Base-by-base conservation (phyloP, 768 basidiomycete genomes). In the Lactarius psammicola region DNA sequence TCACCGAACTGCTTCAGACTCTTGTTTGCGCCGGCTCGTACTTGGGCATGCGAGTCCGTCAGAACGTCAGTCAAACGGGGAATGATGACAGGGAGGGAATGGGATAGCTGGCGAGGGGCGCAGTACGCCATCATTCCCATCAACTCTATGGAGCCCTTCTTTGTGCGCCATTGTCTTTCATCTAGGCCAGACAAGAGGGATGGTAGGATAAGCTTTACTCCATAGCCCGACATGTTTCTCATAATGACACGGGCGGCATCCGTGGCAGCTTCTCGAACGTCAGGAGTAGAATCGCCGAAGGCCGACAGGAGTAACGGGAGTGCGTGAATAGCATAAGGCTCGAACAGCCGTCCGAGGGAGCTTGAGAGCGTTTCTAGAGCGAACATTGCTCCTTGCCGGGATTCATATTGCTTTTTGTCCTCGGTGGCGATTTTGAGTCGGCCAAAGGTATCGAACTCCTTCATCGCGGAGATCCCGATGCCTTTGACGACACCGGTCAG, bases 61-160 rank as follows among this genome's bases (percentile, higher is more conserved):
- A 99, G 80, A 57, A 97, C 95, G 5, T 88, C 91, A 23, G 95
- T 97, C 30, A 99, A 79, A n/a, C 90, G 87, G 8, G 97, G 97
- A 61, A 99, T 95, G 75, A 98, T 94, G 59, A 98, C 92, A 7
- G 96, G 96, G 3, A 99, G 82, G 0, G 96, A 98, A 23, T 94
- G 80, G 0, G 97, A 97, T 18, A 98, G 84, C 76, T 99, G 97
- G 44, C 87, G 85, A 1, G 96, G 97, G 10, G 97, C 94, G 74
- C 95, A 96, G 76, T 96, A 98, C 1, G 97, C 97, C 95, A 98
- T 98, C 84, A 95, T 92, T 28, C 97, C 97, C 65, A 99, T 79
- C 7, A 98, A 78, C 74, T 99, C 97, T 67, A 98, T 98, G 8
- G 95, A 95, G 2, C 96, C 97, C 75, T 92, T 92, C 80, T 98